Evolutionary conservation across 192 early-diverging fungal species (phyloP), one percentile per base, ranked within the genome.

Genomic region (Entomortierella lignicola): DNA sequence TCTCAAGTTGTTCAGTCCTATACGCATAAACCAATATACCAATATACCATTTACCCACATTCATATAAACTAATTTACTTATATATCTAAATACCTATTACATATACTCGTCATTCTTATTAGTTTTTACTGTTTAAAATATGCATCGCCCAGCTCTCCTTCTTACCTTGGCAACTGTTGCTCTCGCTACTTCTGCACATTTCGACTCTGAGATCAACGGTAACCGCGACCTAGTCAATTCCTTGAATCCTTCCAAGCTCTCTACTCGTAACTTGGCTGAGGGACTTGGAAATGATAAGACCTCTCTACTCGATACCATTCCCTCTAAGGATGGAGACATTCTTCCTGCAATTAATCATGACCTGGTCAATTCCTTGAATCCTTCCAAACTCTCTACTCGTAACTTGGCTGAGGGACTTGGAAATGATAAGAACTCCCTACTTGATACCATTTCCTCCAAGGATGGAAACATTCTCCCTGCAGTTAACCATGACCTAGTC

Each of bases 101-200:
- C 32, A 4, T 37, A 12, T 42, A 51, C 21, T 17, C 27, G 11
- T 37, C 20, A 44, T 32, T 29, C 25, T 29, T 31, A 25, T 13
- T 69, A 26, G 27, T 23, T 26, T 2, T 27, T 51, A 37, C 5
- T 41, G 15, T 50, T 11, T 20, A 59, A 6, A 55, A 32, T 10
- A 73, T 74, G 71, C 56, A 66, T 55, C 57, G 58, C 5, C 47
- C 63, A 18, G 58, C 44, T 13, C 51, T 74, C 15, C 6, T 68
- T 23, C 26, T 75, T 23, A 68, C 65, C 15, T n/a, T 68, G 52
- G 65, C 71, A 48, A 47, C 71, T 15, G 58, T 74, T 18, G 63
- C 63, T 41, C 50, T 74, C 18, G 58, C 63, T 25, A 63, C 71
- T 39, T 44, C 71, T 34, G 58, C 63, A 4, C 57, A 37, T 0